Evolutionary conservation across 495 filamentous ascomycete genomes (phyloP).

Genomic region (Penicillium maclennaniae): DNA sequence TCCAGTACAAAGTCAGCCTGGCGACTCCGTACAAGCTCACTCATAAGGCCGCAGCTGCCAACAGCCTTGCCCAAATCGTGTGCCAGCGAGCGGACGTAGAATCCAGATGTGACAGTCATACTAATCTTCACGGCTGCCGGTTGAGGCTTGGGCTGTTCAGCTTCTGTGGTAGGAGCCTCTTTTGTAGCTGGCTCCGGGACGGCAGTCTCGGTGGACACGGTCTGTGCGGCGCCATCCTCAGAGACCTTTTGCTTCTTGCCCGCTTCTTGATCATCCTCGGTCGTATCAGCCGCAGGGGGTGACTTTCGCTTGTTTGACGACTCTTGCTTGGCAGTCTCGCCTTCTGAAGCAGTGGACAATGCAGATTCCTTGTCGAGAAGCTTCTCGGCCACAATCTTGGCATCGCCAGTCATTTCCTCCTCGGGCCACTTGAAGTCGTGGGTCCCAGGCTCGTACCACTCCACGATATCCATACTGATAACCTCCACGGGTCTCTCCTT

Average conservation of each 20-base stretch:
- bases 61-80: conserved; percentile 87
- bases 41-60: conserved; percentile 81
- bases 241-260: conserved; percentile 38
- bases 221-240: conserved; percentile 20
- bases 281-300: conserved; percentile 24
- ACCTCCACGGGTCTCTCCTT: conserved; percentile 75
- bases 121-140: conserved; percentile 74
- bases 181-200: conserved; percentile 15
- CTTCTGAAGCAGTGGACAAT: conserved; percentile 21
- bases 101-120: conserved; percentile 93
- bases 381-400: conserved; percentile 69
- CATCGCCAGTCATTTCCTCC: conserved; percentile 66
- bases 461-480: conserved; percentile 67
- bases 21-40: conserved; percentile 70
- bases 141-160: conserved; percentile 23
- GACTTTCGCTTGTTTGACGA: conserved; percentile 32
- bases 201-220: conserved; percentile 11
- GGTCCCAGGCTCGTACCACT: conserved; percentile 82
- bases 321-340: conserved; percentile 13
- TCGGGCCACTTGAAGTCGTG: conserved; percentile 70
- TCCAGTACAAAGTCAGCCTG: conserved; percentile 73
- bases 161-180: conserved; percentile 6
- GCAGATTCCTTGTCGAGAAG: conserved; percentile 48
- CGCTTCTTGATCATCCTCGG: conserved; percentile 19
- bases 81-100: conserved; percentile 92